Evolutionary conservation across 306 rosid species (phyloP).

Genomic region (Herpetospermum pedunculosum): DNA sequence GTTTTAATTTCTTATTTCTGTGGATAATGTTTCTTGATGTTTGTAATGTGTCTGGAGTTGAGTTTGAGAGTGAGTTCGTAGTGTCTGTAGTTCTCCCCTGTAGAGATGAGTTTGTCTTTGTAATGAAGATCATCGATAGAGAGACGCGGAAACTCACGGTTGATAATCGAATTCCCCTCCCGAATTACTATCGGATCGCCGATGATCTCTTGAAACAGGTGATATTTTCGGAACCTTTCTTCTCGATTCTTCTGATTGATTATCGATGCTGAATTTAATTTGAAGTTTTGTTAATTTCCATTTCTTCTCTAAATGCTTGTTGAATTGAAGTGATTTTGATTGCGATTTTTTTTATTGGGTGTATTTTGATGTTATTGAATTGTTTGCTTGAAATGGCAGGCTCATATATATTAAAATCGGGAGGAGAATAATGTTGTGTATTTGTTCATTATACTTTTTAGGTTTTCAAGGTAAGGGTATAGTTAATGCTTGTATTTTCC

Average conservation of each 20-base stretch:
- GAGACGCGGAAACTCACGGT: slow-evolving; percentile 59
- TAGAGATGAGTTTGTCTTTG: too few species aligned
- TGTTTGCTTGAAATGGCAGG: slow-evolving; percentile 34
- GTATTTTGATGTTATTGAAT: background rate
- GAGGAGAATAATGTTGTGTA: slow-evolving; percentile 79
- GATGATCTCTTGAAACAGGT: slow-evolving; percentile 94
- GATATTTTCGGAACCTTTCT: background rate
- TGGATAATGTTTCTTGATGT: too few species aligned
- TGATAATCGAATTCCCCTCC: slow-evolving; percentile 76
- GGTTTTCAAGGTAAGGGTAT: slow-evolving; percentile 67
- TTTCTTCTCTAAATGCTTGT: background rate
- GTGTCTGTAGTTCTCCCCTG: too few species aligned
- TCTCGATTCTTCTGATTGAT: background rate
- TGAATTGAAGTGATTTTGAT: background rate
- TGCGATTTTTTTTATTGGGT: background rate
- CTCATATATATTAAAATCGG: slow-evolving; percentile 58
- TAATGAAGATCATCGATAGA: slow-evolving; percentile 65
- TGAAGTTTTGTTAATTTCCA: background rate
- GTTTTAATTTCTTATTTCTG: too few species aligned
- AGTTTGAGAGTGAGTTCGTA: too few species aligned
- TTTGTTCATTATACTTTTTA: slow-evolving; percentile 76
- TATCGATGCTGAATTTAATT: background rate
- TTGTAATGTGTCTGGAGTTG: too few species aligned
- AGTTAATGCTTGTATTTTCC: background rate
- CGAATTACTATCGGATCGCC: slow-evolving; percentile 76